A percentile compares a stretch with the other conserved stretches of the same genome.
These are phyloP conservation scores for Trametes cinnabarina DNA, from an alignment of 768 basidiomycete genomes.

Conservation along the genomic window DNA sequence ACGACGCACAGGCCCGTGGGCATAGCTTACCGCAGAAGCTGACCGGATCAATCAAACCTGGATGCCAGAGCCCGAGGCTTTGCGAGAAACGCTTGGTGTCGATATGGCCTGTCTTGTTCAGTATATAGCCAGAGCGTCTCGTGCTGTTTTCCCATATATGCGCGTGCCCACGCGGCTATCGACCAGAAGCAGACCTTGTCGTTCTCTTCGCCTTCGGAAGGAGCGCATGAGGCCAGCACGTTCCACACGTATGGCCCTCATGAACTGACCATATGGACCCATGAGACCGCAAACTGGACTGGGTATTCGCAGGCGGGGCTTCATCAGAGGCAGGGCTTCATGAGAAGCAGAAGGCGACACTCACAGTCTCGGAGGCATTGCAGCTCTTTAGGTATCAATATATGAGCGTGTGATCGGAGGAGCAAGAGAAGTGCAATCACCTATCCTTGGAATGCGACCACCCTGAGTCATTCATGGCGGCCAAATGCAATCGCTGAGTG, in stretches of 20 bases:
- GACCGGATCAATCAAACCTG: not conserved
- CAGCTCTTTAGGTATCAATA: not conserved
- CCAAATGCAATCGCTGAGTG: not conserved
- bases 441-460: not conserved
- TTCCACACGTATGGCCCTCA: too few species aligned
- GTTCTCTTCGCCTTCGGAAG: too few species aligned
- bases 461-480: not conserved
- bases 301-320: too few species aligned
- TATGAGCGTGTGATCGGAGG: not conserved
- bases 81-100: not conserved
- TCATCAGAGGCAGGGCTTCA: too few species aligned
- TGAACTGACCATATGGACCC: too few species aligned
- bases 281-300: too few species aligned
- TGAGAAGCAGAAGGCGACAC: too few species aligned
- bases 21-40: not conserved
- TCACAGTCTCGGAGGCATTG: not conserved
- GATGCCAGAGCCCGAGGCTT: not conserved
- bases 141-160: too few species aligned
- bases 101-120: constrained; percentile 4
- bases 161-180: not conserved
- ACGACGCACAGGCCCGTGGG: not conserved
- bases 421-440: not conserved
- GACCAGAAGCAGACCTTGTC: not conserved
- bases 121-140: not conserved
- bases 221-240: too few species aligned